A percentile compares a stretch with the other conserved stretches of the same genome.
Evolutionary conservation across 2,329 filamentous ascomycete genomes (phyloP).

Genomic region (Ophidiomyces ophidiicola): DNA sequence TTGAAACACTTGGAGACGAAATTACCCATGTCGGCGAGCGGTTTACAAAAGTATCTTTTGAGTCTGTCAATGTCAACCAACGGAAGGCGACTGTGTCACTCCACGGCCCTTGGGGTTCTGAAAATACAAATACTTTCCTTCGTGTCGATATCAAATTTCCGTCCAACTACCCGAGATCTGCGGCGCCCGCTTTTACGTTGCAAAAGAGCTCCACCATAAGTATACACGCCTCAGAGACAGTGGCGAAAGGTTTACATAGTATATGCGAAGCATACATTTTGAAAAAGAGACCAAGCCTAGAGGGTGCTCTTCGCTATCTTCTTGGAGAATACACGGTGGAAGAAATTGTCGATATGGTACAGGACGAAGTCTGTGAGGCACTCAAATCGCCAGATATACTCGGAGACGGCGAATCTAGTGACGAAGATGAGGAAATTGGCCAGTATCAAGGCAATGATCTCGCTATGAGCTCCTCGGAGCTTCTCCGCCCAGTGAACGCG

Average conservation of each 20-base stretch:
- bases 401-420: slow-evolving; percentile 68
- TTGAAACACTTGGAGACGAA: slow-evolving; percentile 47
- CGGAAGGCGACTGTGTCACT: slow-evolving; percentile 45
- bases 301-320: slow-evolving; percentile 49
- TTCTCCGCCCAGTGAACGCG: slow-evolving; percentile 44
- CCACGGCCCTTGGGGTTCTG: slow-evolving; percentile 48
- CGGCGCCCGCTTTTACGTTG: slow-evolving; percentile 41
- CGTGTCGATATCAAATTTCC: slow-evolving; percentile 49
- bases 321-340: slow-evolving; percentile 48
- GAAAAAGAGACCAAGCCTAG: slow-evolving; percentile 43
- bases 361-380: slow-evolving; percentile 46
- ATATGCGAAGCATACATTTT: slow-evolving; percentile 45
- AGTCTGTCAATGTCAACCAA: slow-evolving; percentile 44
- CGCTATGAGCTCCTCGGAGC: slow-evolving; percentile 39
- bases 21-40: slow-evolving; percentile 50
- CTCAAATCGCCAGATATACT: slow-evolving; percentile 34
- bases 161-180: slow-evolving; percentile 40
- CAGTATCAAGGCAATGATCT: slow-evolving; percentile 34
- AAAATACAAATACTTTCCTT: slow-evolving; percentile 42
- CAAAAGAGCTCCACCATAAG: slow-evolving; percentile 48
- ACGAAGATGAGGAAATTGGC: slow-evolving; percentile 54
- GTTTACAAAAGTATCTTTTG: slow-evolving; percentile 49
- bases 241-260: slow-evolving; percentile 41
- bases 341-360: slow-evolving; percentile 42
- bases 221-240: slow-evolving; percentile 37